These are phyloP conservation scores for Tephrocybe sp. DNA, from an alignment of 768 basidiomycete species.

Conservation along the genomic window DNA sequence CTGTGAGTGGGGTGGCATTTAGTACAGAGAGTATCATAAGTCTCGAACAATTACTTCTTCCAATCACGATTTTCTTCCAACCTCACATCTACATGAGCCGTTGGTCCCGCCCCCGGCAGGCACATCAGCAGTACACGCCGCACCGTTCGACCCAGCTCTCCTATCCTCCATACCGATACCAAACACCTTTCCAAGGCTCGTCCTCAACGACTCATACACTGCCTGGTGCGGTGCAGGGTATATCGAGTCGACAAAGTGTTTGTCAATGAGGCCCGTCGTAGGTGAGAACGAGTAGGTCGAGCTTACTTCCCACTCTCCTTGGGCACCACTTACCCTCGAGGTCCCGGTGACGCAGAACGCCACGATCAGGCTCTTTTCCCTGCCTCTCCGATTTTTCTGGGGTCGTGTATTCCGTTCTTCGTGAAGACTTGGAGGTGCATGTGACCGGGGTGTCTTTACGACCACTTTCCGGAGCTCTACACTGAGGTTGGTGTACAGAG, in stretches of 20 bases:
- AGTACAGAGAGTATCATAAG: no score
- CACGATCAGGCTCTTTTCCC: constrained; percentile 62
- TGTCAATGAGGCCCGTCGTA: constrained; percentile 56
- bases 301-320: constrained; percentile 74
- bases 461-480: constrained; percentile 55
- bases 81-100: background rate
- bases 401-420: background rate
- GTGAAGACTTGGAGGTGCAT: constrained; percentile 6
- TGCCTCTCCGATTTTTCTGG: constrained; percentile 17
- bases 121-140: background rate
- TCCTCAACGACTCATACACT: constrained; percentile 61
- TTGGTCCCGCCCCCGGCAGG: background rate
- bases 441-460: constrained; percentile 29
- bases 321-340: constrained; percentile 61
- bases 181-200: constrained; percentile 39
- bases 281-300: constrained; percentile 79
- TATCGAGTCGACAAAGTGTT: constrained; percentile 74
- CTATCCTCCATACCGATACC: constrained; percentile 17
- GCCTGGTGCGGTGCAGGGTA: constrained; percentile 74
- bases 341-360: constrained; percentile 56
- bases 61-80: no score
- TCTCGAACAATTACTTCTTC: no score
- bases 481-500: constrained; percentile 65
- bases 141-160: background rate
- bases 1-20: no score